phyloP scores from a whole-genome alignment of 441 rosid genomes.

The Mallotus repandus region DNA sequence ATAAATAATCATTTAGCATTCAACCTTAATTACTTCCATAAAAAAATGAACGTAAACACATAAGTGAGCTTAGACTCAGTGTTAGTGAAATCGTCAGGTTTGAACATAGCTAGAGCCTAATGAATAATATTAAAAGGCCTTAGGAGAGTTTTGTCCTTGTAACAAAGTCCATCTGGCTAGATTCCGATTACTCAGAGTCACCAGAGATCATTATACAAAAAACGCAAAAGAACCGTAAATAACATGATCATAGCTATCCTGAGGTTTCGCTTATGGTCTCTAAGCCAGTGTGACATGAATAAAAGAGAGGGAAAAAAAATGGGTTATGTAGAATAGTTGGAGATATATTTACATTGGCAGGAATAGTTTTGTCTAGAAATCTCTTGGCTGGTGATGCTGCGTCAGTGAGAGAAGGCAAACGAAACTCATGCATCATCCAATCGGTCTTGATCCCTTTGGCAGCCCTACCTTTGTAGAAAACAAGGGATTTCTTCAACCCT shows the following conservation, averaged over 20 bases:
- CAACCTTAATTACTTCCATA: background rate
- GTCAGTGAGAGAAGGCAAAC: conserved; percentile 70
- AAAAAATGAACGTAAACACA: too few species aligned
- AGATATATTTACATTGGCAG: conserved; percentile 57
- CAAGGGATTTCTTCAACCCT: conserved; percentile 59
- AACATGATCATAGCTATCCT: background rate
- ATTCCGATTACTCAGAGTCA: too few species aligned
- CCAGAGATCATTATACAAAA: too few species aligned
- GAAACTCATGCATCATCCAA: conserved; percentile 99
- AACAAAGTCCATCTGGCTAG: too few species aligned
- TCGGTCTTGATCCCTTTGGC: conserved; percentile 93
- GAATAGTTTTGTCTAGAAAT: conserved; percentile 54
- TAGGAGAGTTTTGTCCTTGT: too few species aligned
- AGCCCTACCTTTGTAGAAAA: conserved; percentile 50
- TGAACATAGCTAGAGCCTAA: too few species aligned
- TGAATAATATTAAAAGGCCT: too few species aligned
- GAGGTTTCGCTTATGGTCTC: background rate
- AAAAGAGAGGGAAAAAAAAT: too few species aligned
- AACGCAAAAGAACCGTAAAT: background rate
- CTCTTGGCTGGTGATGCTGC: conserved; percentile 42
- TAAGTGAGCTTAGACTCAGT: too few species aligned
- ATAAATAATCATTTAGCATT: too few species aligned
- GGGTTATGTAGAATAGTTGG: background rate
- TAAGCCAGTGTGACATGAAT: background rate
- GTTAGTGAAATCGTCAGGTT: too few species aligned